These are phyloP conservation scores for Bolboschoenus planiculmis DNA, from an alignment of 176 grass and related monocot genomes.

Conservation along the genomic window DNA sequence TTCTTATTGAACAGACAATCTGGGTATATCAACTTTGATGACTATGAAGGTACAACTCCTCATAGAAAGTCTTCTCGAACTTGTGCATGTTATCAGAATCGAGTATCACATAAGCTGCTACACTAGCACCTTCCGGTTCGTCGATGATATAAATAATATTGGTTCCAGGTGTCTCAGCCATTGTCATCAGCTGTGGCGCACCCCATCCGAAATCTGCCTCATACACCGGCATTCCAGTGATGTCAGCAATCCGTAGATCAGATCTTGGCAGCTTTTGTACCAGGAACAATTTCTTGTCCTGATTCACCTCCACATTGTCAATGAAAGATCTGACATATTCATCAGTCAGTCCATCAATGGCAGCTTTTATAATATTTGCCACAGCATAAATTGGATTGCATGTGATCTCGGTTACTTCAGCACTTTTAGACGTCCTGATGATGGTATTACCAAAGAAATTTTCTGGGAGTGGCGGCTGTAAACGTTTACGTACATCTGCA, in stretches of 20 bases:
- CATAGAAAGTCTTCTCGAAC: neutral
- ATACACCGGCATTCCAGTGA: neutral
- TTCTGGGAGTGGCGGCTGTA: constrained; percentile 5
- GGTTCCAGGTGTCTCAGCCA: neutral
- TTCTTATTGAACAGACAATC: too few relatives aligned
- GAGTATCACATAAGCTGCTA: neutral
- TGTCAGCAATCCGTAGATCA: neutral
- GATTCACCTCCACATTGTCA: neutral
- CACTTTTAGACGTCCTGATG: neutral
- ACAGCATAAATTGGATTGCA: neutral
- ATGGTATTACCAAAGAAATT: constrained; percentile 14
- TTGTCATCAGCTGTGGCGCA: neutral
- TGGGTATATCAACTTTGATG: too few relatives aligned
- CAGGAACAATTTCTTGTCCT: neutral
- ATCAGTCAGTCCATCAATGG: neutral
- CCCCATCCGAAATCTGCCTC: constrained; percentile 11
- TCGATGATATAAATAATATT: neutral
- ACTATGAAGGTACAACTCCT: neutral
- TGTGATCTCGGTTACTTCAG: neutral
- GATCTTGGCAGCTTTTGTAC: neutral
- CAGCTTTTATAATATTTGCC: neutral
- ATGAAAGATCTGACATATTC: constrained; percentile 13
- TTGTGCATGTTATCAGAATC: neutral
- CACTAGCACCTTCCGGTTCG: neutral
- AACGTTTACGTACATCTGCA: neutral